phyloP scores from a whole-genome alignment of 164 flowering plant species.

The Vitis vinifera region ASM3070453v1 NC_081816.1:3377001-3377500 shows the following conservation, averaged over 20 bases:
- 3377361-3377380: no score
- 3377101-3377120: slow-evolving; percentile 19
- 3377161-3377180: slow-evolving; percentile 16
- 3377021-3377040: slow-evolving; percentile 9
- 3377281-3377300: slow-evolving; percentile 13
- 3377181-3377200: slow-evolving; percentile 1
- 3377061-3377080: slow-evolving; percentile 10
- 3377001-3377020: slow-evolving; percentile 19
- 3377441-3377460: no score
- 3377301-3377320: slow-evolving; percentile 14
- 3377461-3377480: no score
- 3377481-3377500: no score
- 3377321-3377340: slow-evolving; percentile 4
- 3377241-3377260: slow-evolving; percentile 6
- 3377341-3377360: not conserved
- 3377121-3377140: slow-evolving; percentile 19
- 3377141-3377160: slow-evolving; percentile 19
- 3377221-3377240: not conserved
- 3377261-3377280: slow-evolving; percentile 16
- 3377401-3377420: no score
- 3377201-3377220: slow-evolving; percentile 26
- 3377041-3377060: slow-evolving; percentile 14
- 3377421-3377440: no score
- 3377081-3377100: slow-evolving; percentile 7
- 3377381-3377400: no score